Evolutionary conservation across 495 filamentous ascomycete genomes (phyloP), one percentile per base, ranked within the genome.

Genomic region (Bacidia rubella): DNA sequence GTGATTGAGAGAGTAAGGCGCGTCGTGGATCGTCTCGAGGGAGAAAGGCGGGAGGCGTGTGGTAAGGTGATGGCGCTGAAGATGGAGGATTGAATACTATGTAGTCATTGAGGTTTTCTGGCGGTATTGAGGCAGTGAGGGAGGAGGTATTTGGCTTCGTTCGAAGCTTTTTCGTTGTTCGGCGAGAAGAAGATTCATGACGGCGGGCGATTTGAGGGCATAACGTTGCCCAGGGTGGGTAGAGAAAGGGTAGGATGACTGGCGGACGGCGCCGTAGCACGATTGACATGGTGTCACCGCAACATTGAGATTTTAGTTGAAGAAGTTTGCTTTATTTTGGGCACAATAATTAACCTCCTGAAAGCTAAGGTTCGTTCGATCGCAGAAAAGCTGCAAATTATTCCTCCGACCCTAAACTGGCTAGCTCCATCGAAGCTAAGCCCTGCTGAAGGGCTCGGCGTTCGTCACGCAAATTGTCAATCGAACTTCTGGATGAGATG

Each of bases 21-120:
- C 80, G 79, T 25, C 90, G 82, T 7, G 76, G 76, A 69, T 98
- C 93, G 54, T 73, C 69, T 55, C 72, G 70, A 25, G 92, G 93
- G 15, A 98, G 81, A 71, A 98, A 98, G 57, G 86, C 89, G 52
- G 78, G 72, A 26, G 92, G 92, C 2, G 92, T 98, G 65, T 93
- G 78, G 65, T 82, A 86, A 29, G 89, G 82, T 19, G 79, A 85
- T 1, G 93, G 78, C 0, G 79, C 76, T 27, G 86, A 80, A n/a
- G 90, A 83, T 5, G 92, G 92, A 40, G 92, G 92, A 70, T 96
- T 97, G 81, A 83, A 90, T 68, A 98, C 81, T 65, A 97, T 86
- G 59, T 86, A 75, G 57, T 81, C 72, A 52, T 68, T 60, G 3
- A 59, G 23, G 39, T 75, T 66, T 23, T 70, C 61, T 27, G 58